These are phyloP conservation scores for Taphrina sp. DNA, from an alignment of 1,139 yeast species.

Conservation along the genomic window DNA sequence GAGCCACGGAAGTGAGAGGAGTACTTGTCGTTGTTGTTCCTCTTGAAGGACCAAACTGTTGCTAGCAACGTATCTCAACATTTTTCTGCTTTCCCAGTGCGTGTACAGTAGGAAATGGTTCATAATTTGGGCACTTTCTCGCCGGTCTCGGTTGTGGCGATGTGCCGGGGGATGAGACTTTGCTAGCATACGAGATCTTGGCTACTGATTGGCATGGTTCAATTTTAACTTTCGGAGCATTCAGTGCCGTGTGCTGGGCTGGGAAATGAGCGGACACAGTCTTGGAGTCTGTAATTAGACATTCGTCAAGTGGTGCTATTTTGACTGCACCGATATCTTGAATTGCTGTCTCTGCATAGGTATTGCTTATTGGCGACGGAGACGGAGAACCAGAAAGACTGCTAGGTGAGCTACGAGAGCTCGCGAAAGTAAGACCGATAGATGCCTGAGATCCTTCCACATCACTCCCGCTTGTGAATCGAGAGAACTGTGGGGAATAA, in stretches of 20 bases:
- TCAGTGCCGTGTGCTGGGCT: not conserved
- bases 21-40: too few species aligned
- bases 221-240: not conserved
- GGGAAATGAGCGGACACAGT: constrained; percentile 10
- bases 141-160: too few species aligned
- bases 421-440: constrained; percentile 2
- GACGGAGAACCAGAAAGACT: constrained; percentile 15
- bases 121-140: too few species aligned
- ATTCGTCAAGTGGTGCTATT: not conserved
- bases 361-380: too few species aligned
- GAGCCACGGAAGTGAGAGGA: too few species aligned
- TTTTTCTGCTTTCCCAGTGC: too few species aligned
- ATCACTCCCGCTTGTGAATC: constrained; percentile 1
- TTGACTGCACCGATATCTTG: not conserved
- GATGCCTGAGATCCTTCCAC: constrained; percentile 11
- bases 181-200: constrained; percentile 3
- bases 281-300: not conserved
- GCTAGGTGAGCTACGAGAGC: constrained; percentile 21
- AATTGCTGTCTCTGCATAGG: not conserved
- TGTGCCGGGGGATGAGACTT: constrained; percentile 6
- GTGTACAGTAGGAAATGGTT: too few species aligned
- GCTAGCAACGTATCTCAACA: too few species aligned
- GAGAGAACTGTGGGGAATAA: not conserved
- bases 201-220: not conserved
- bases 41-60: too few species aligned